phyloP scores from a whole-genome alignment of 495 filamentous ascomycete species.

The Trichoderma asperelloides region DNA sequence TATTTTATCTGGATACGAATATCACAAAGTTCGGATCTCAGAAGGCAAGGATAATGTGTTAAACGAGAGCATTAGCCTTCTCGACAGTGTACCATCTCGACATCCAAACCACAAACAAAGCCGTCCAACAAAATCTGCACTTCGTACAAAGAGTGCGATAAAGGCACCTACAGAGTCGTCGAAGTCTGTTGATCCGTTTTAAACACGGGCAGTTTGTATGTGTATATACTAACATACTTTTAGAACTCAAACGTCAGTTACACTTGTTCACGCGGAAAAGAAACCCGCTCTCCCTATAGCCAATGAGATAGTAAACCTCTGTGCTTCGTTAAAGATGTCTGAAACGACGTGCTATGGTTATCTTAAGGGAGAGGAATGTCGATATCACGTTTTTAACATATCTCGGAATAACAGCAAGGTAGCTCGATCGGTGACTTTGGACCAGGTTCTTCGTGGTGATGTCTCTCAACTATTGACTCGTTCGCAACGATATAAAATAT shows the following conservation, averaged over 20 bases:
- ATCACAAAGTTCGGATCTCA: conserved; percentile 11
- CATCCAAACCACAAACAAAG: not conserved
- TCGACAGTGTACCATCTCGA: not conserved
- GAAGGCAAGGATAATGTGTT: not conserved
- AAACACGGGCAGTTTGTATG: not conserved
- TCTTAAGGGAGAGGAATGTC: conserved; percentile 3
- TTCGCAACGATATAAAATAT: conserved; percentile 11
- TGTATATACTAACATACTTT: not conserved
- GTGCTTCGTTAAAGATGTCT: not conserved
- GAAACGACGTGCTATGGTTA: conserved; percentile 12
- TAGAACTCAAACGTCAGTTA: not conserved
- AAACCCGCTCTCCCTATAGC: not conserved
- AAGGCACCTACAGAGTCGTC: not conserved
- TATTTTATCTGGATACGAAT: conserved; percentile 7
- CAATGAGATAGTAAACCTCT: not conserved
- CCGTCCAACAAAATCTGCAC: not conserved
- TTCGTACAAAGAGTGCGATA: not conserved
- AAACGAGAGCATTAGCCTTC: not conserved
- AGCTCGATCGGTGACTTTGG: conserved; percentile 11
- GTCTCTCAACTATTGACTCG: conserved; percentile 9
- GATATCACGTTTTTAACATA: conserved; percentile 15
- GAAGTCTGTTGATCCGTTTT: not conserved
- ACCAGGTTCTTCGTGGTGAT: conserved; percentile 13
- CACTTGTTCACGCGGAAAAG: not conserved
- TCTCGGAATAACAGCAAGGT: not conserved